These are phyloP conservation scores for Populus davidiana DNA, from an alignment of 345 rosid genomes.

Conservation along the genomic window DNA sequence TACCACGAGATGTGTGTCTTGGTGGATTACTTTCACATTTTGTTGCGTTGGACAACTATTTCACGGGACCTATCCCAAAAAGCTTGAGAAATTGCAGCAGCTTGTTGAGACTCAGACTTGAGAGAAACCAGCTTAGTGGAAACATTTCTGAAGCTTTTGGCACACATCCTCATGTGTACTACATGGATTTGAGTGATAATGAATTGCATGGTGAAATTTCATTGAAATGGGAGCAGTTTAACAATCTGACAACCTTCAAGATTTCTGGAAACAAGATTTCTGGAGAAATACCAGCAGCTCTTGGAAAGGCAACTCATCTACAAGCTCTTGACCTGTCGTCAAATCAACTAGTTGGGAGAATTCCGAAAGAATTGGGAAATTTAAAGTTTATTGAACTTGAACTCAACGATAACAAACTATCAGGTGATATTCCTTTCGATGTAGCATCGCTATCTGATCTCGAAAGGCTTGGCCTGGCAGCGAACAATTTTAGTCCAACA, in stretches of 20 bases:
- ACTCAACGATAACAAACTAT: neutral
- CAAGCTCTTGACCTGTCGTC: neutral
- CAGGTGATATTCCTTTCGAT: neutral
- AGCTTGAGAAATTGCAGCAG: constrained; percentile 6
- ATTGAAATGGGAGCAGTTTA: neutral
- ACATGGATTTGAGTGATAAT: constrained; percentile 1
- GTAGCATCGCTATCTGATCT: neutral
- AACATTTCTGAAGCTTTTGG: neutral
- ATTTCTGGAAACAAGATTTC: constrained; percentile 1
- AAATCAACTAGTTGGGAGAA: too few relatives aligned
- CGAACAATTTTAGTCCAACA: neutral
- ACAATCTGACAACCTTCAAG: neutral
- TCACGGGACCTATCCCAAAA: neutral
- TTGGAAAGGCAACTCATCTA: neutral
- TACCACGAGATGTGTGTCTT: neutral
- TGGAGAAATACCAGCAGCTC: neutral
- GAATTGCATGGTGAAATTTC: constrained; percentile 1
- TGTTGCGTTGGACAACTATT: neutral
- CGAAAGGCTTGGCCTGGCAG: neutral
- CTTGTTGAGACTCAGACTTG: neutral
- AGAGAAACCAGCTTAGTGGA: neutral
- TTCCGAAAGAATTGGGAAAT: too few relatives aligned
- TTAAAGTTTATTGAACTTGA: neutral
- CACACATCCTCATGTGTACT: neutral
- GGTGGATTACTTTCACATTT: neutral